Evolutionary conservation across 192 early-diverging fungal genomes (phyloP).

Genomic region (Funneliformis geosporum): DNA sequence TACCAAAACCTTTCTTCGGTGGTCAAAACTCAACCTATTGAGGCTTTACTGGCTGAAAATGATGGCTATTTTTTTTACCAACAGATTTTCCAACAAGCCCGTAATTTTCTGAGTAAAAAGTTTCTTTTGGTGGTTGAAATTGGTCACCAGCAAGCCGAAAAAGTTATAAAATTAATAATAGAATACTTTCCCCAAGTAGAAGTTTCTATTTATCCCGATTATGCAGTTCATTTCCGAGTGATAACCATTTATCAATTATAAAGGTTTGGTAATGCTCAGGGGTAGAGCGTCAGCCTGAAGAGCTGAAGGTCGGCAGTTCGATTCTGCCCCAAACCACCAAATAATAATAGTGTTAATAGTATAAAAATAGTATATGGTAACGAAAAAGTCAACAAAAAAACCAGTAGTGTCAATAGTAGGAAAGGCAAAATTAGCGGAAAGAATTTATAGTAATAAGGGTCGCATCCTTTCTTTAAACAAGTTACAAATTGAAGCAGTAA

Average conservation of each 20-base stretch:
- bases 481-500: too few species aligned
- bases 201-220: constrained; percentile 17
- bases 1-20: background rate
- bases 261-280: constrained; percentile 23
- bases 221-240: background rate
- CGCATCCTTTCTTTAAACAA: too few species aligned
- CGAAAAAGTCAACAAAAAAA: constrained; percentile 1
- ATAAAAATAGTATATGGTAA: background rate
- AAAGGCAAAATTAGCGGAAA: too few species aligned
- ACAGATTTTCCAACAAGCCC: background rate
- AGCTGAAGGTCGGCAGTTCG: constrained; percentile 21
- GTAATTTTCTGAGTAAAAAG: background rate
- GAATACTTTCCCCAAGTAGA: constrained; percentile 3
- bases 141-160: background rate
- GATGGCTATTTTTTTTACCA: constrained; percentile 14
- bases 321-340: constrained; percentile 20
- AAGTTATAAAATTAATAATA: constrained; percentile 25
- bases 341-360: background rate
- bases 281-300: constrained; percentile 19
- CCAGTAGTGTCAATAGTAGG: too few species aligned
- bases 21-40: background rate
- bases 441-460: too few species aligned
- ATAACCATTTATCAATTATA: background rate
- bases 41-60: background rate
- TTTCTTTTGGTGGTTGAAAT: constrained; percentile 11